A percentile compares a stretch with the other conserved stretches of the same genome.
Conservation (phyloP, 192 early-diverging fungal genomes). For the Helicostylum pulchrum region DNA sequence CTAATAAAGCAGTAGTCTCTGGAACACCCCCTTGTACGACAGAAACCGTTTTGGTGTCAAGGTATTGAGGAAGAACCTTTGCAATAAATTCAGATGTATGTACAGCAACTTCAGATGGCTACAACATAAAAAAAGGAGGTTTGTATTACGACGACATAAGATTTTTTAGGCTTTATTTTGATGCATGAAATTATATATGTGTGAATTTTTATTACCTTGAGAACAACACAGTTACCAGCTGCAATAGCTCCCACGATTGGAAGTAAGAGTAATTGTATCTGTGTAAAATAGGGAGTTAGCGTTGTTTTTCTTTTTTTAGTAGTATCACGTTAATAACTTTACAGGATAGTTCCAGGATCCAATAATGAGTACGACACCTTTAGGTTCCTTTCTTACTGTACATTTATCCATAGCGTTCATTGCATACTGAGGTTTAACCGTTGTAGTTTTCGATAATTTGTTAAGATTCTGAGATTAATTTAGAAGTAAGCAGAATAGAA, state of each 20-base stretch:
- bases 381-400: constrained; percentile 66
- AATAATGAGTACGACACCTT: constrained; percentile 71
- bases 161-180: neutral
- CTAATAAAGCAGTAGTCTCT: constrained; percentile 66
- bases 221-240: constrained; percentile 80
- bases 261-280: constrained; percentile 59
- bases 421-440: constrained; percentile 26
- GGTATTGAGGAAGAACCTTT: constrained; percentile 66
- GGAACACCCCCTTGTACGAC: constrained; percentile 74
- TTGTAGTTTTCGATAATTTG: constrained; percentile 42
- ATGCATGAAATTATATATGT: neutral
- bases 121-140: neutral
- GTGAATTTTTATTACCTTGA: constrained; percentile 45
- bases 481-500: neutral
- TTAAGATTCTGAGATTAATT: constrained; percentile 42
- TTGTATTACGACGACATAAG: neutral
- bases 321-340: neutral
- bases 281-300: neutral
- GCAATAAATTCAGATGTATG: constrained; percentile 63
- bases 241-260: constrained; percentile 85
- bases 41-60: constrained; percentile 61
- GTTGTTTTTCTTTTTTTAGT: neutral
- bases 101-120: constrained; percentile 77
- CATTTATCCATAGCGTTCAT: constrained; percentile 43
- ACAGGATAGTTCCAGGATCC: constrained; percentile 56